Conservation (phyloP, 2,329 filamentous ascomycete genomes). For the Phaeosphaeria sp. region DNA sequence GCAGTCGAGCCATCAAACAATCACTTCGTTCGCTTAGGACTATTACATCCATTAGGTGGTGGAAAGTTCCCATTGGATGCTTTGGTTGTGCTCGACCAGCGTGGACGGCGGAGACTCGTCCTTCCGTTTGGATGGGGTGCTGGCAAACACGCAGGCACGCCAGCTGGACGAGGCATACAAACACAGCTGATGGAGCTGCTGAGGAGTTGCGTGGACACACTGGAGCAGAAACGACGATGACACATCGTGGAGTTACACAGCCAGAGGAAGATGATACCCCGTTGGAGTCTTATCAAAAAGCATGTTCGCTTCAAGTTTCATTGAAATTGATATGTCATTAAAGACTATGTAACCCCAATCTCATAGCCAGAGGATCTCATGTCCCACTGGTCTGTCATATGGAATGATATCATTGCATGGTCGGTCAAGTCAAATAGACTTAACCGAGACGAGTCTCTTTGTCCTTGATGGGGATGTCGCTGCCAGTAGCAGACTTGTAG, state of each 20-base stretch:
- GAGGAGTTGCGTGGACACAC: constrained; percentile 32
- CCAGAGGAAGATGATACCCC: constrained; percentile 32
- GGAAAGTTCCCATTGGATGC: constrained; percentile 53
- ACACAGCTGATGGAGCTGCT: constrained; percentile 36
- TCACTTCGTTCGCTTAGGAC: constrained; percentile 49
- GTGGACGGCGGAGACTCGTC: constrained; percentile 47
- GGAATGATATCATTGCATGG: background rate
- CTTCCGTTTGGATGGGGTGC: constrained; percentile 56
- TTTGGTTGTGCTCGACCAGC: constrained; percentile 51
- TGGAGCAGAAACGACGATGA: constrained; percentile 22
- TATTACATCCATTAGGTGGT: constrained; percentile 54
- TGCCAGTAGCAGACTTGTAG: constrained; percentile 74
- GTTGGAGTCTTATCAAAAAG: background rate
- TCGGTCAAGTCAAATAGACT: background rate
- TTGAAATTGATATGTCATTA: constrained; percentile 8
- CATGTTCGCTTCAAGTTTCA: background rate
- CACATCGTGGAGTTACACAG: background rate
- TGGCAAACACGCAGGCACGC: constrained; percentile 42
- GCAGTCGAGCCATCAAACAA: constrained; percentile 42
- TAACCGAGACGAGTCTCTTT: constrained; percentile 60
- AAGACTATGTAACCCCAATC: constrained; percentile 17
- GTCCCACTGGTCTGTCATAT: constrained; percentile 13
- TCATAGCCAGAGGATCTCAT: constrained; percentile 20
- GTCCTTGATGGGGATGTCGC: constrained; percentile 73
- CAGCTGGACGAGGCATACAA: constrained; percentile 40